These are phyloP conservation scores for Stylonectria norvegica DNA, from an alignment of 2,329 filamentous ascomycete species.

Conservation along the genomic window DNA sequence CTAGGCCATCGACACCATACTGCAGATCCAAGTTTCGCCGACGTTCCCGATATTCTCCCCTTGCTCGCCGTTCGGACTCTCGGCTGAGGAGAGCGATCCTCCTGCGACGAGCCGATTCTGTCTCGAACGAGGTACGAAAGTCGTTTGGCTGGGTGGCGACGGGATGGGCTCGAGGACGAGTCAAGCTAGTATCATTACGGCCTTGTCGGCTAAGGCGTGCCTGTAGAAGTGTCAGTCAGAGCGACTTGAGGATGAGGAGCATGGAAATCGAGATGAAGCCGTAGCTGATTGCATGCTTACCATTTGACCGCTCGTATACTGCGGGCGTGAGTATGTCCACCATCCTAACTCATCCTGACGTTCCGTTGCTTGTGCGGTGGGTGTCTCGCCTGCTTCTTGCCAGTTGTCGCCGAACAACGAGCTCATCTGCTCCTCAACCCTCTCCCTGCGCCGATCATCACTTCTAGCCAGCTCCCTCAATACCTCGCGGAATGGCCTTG, in stretches of 20 bases:
- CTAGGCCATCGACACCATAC: constrained; percentile 63
- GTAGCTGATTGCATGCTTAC: constrained; percentile 20
- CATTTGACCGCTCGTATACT: constrained; percentile 15
- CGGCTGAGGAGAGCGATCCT: background rate
- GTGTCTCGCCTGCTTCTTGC: constrained; percentile 11
- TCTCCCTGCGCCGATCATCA: constrained; percentile 23
- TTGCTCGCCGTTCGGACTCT: background rate
- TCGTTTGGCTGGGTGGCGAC: constrained; percentile 5
- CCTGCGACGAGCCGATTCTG: constrained; percentile 3
- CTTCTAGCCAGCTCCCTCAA: constrained; percentile 25
- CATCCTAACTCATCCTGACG: constrained; percentile 20
- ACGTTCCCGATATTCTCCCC: background rate
- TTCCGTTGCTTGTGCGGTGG: constrained; percentile 4
- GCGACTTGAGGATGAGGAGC: no score
- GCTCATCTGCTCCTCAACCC: constrained; percentile 28
- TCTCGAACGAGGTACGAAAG: constrained; percentile 1
- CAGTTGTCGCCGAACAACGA: constrained; percentile 21
- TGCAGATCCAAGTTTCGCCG: constrained; percentile 6
- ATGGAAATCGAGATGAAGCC: background rate
- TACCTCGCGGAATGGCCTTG: constrained; percentile 24
- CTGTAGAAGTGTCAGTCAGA: no score
- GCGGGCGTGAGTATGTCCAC: constrained; percentile 24
- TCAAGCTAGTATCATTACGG: constrained; percentile 1
- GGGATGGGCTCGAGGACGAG: constrained; percentile 2
- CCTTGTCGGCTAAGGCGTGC: no score